Evolutionary conservation across 2,329 filamentous ascomycete species (phyloP), one percentile per base, ranked within the genome.

Genomic region (Grosmannia huntii): DNA sequence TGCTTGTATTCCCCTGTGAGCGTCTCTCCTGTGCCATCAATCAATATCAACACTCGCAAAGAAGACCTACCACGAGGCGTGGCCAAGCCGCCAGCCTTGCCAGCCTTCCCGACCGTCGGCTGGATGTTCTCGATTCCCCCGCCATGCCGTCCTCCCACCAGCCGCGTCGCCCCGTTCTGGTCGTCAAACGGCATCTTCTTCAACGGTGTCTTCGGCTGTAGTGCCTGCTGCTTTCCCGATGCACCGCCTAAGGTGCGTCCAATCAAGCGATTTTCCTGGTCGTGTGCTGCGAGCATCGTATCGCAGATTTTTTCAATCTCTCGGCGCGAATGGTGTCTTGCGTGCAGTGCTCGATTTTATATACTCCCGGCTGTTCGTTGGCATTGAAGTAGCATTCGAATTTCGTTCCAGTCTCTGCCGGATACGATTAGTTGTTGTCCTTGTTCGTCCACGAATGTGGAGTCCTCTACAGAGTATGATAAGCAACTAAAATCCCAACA

Each of bases 231-330:
- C 71, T 95, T 96, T n/a, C 57, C 58, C 19, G 82, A 78, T 16
- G 84, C 81, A 27, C 84, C 84, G 55, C 77, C 81, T 60, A 84
- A 80, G 68, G 90, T 89, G 69, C 87, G 87, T 64, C 79, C 81
- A 69, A 89, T 84, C 66, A 89, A 81, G 70, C 89, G 74, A 72
- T 96, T 96, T 72, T 96, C 91, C 74, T 96, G 90, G 71, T 96
- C 88, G 66, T 84, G 83, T 68, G 86, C 79, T 61, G 88, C 87
- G 68, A 90, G 77, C 89, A 91, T 95, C 4, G 16, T 59, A 14
- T 3, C 33, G 28, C 10, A 41, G 4, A 23, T 31, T n/a, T 16
- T 11, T 9, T 19, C 11, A 6, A 10, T 56, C 53, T 19, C 41
- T n/a, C 41, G 7, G 19, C 51, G 10, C 25, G 10, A 48, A 48